phyloP scores from a whole-genome alignment of 345 rosid genomes.

The Mercurialis annua region DNA sequence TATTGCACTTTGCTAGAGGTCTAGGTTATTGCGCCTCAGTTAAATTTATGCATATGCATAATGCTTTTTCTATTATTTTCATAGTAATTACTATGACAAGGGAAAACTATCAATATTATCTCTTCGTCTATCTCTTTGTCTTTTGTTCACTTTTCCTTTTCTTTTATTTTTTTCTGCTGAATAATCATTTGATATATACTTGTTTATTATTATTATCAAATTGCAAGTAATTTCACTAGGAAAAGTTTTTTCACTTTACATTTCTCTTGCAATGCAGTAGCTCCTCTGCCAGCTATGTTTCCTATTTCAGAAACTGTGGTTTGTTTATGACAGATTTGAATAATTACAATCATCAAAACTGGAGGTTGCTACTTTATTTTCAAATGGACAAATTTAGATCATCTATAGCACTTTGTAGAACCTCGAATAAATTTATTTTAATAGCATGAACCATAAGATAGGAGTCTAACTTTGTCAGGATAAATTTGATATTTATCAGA shows the following conservation, averaged over 20 bases:
- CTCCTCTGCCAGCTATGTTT: not conserved
- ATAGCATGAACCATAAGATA: too few species aligned
- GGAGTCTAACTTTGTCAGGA: too few species aligned
- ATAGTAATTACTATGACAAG: not conserved
- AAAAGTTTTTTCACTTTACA: not conserved
- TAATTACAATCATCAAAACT: not conserved
- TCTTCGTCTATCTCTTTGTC: not conserved
- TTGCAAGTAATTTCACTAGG: not conserved
- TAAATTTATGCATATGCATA: not conserved
- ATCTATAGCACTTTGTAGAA: not conserved
- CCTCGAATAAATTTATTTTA: not conserved
- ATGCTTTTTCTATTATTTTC: not conserved
- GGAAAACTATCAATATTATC: too few species aligned
- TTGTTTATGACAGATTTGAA: not conserved
- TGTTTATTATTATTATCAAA: not conserved
- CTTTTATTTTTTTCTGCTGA: not conserved
- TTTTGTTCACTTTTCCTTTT: not conserved
- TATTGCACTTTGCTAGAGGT: not conserved
- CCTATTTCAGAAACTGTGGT: not conserved
- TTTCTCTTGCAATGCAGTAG: constrained; percentile 4
- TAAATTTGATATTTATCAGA: too few species aligned
- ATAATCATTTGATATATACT: not conserved
- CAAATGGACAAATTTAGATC: not conserved
- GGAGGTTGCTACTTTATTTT: not conserved
- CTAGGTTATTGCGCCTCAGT: not conserved